Percentiles rank a stretch among this genome's conserved stretches.
Evolutionary conservation across 495 filamentous ascomycete genomes (phyloP).

Genomic region (Tuber umbilicatum): DNA sequence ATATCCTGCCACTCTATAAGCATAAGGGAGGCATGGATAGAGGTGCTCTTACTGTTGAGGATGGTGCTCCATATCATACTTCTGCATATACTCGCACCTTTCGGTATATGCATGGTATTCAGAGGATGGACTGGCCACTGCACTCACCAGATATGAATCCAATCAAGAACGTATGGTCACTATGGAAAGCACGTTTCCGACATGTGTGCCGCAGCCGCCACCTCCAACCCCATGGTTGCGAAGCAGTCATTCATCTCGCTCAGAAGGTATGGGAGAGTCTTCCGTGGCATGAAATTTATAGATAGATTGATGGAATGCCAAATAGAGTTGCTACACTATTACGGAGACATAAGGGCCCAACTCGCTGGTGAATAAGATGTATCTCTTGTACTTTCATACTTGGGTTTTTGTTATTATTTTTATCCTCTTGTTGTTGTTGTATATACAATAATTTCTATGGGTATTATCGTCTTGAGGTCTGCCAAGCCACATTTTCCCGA

Average conservation of each 20-base stretch:
- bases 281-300: not conserved
- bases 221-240: not conserved
- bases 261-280: conserved; percentile 14
- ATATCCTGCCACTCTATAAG: conserved; percentile 5
- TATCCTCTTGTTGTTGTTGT: no score
- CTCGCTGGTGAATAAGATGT: not conserved
- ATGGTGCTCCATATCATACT: conserved; percentile 8
- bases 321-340: not conserved
- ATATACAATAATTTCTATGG: no score
- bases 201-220: not conserved
- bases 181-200: not conserved
- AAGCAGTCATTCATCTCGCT: conserved; percentile 4
- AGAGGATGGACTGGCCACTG: not conserved
- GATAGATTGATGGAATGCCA: not conserved
- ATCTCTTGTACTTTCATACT: no score
- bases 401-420: no score
- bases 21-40: not conserved
- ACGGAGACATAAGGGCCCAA: not conserved
- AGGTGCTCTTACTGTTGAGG: not conserved
- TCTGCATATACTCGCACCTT: not conserved
- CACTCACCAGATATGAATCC: conserved; percentile 10
- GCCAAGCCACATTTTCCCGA: no score
- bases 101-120: not conserved
- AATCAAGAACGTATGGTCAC: conserved; percentile 8
- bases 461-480: no score